Evolutionary conservation across 768 basidiomycete species (phyloP).

Genomic region (Hygrophorus pudorinus): DNA sequence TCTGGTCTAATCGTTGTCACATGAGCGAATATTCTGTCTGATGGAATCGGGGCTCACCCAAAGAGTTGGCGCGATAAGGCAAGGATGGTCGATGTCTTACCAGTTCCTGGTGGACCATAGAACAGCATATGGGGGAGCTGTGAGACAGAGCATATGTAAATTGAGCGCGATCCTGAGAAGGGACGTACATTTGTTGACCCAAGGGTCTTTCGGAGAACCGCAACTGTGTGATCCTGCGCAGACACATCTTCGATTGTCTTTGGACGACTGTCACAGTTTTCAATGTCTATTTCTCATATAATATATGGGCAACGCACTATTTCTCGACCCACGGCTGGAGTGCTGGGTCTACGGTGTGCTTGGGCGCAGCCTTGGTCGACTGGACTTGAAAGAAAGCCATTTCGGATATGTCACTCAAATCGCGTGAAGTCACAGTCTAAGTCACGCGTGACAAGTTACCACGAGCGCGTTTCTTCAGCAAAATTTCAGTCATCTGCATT

Average conservation of each 20-base stretch:
- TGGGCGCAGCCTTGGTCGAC: slow-evolving; percentile 28
- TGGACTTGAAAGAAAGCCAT: slow-evolving; percentile 58
- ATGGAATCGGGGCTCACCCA: slow-evolving; percentile 45
- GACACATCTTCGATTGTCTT: slow-evolving; percentile 98
- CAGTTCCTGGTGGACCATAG: slow-evolving; percentile 97
- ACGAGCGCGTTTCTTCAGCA: no score
- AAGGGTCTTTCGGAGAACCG: slow-evolving; percentile 84
- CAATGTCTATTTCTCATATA: background rate
- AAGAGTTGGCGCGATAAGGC: slow-evolving; percentile 90
- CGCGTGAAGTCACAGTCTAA: slow-evolving; percentile 15
- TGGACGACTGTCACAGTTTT: slow-evolving; percentile 56
- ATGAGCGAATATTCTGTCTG: background rate
- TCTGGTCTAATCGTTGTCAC: slow-evolving; percentile 54
- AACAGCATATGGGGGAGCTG: slow-evolving; percentile 99
- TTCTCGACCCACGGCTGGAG: slow-evolving; percentile 98
- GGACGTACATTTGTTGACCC: slow-evolving; percentile 75
- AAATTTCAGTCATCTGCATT: no score
- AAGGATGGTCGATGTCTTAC: slow-evolving; percentile 97
- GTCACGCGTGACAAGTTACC: no score
- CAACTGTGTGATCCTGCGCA: slow-evolving; percentile 93
- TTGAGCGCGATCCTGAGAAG: background rate
- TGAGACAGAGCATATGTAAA: background rate
- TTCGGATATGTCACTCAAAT: slow-evolving; percentile 13
- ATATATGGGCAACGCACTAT: slow-evolving; percentile 53
- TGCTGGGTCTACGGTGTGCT: slow-evolving; percentile 42